Evolutionary conservation across 768 basidiomycete species (phyloP).

Genomic region (Russula griseocarnosa): DNA sequence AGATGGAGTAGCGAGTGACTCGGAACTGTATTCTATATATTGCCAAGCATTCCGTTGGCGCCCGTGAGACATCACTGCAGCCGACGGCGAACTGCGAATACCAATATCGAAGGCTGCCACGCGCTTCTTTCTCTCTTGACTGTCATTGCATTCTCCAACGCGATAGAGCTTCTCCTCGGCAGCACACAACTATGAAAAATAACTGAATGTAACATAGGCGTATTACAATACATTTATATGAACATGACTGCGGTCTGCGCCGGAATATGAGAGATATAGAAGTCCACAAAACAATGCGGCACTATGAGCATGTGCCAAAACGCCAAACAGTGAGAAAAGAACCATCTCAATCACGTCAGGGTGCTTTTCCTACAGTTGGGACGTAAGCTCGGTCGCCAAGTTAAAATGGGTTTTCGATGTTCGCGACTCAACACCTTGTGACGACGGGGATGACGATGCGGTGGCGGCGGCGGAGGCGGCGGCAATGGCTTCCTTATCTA

Average conservation of each 20-base stretch:
- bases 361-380: not conserved
- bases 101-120: not conserved
- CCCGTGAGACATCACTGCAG: not conserved
- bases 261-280: not conserved
- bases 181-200: too few relatives aligned
- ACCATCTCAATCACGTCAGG: not conserved
- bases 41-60: not conserved
- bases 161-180: not conserved
- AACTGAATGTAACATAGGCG: not conserved
- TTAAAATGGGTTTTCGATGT: not conserved
- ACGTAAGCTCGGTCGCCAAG: not conserved
- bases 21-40: not conserved
- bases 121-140: too few relatives aligned
- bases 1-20: not conserved
- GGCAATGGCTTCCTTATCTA: slow-evolving; percentile 18
- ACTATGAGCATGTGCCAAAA: not conserved
- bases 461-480: not conserved
- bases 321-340: not conserved
- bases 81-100: not conserved
- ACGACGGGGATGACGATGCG: not conserved
- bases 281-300: not conserved
- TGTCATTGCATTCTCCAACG: too few relatives aligned
- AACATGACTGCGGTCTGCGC: not conserved
- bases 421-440: not conserved
- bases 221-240: not conserved